These are phyloP conservation scores for Sugiyamaella pinicola DNA, from an alignment of 1,139 yeast genomes.

Conservation along the genomic window DNA sequence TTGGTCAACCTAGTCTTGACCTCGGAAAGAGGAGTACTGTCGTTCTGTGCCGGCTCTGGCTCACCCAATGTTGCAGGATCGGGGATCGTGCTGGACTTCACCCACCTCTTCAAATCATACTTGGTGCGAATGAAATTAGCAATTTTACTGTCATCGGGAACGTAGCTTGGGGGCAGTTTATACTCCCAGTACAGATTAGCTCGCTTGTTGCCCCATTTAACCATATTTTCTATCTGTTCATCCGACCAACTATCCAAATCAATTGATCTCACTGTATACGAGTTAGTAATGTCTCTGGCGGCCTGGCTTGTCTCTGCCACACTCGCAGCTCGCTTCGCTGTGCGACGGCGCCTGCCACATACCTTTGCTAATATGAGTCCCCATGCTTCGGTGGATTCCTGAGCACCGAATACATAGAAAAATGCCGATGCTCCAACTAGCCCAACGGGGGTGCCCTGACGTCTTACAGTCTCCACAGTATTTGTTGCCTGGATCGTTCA, in stretches of 20 bases:
- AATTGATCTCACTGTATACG: constrained; percentile 54
- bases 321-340: no score
- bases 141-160: constrained; percentile 83
- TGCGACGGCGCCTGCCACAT: no score
- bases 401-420: constrained; percentile 90
- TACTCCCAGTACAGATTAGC: constrained; percentile 85
- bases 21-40: constrained; percentile 33
- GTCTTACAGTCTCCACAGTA: constrained; percentile 90
- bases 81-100: constrained; percentile 53
- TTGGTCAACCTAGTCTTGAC: constrained; percentile 30
- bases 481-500: constrained; percentile 74
- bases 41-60: constrained; percentile 28
- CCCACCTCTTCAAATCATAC: constrained; percentile 91
- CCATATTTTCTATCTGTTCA: constrained; percentile 81
- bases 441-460: constrained; percentile 94
- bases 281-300: not conserved
- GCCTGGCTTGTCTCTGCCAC: not conserved
- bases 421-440: constrained; percentile 92
- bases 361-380: constrained; percentile 72
- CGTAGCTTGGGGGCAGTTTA: constrained; percentile 66
- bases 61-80: constrained; percentile 53
- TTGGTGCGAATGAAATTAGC: constrained; percentile 89
- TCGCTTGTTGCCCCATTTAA: constrained; percentile 80
- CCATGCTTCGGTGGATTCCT: constrained; percentile 93
- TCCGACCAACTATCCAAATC: constrained; percentile 98